Conservation (phyloP, 2,329 filamentous ascomycete species). For the Cordyceps cicadae region DNA sequence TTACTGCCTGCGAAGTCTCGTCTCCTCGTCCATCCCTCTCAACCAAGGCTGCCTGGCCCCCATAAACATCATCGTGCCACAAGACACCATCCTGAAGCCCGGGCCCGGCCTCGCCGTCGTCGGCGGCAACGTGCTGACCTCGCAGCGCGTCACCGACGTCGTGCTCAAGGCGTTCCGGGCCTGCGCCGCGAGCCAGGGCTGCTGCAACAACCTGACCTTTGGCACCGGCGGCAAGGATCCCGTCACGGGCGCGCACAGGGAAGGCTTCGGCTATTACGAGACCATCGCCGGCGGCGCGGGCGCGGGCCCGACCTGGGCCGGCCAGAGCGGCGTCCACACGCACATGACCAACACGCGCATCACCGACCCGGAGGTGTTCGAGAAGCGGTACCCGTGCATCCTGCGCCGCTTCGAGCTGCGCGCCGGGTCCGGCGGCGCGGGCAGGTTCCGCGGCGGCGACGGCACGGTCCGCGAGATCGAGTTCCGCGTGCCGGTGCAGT, state of each 20-base stretch:
- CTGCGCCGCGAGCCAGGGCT: slow-evolving; percentile 70
- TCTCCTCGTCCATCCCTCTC: slow-evolving; percentile 72
- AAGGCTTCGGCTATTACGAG: slow-evolving; percentile 79
- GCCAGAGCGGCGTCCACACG: slow-evolving; percentile 67
- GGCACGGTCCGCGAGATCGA: slow-evolving; percentile 74
- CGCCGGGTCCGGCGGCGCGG: slow-evolving; percentile 52
- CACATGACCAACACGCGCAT: slow-evolving; percentile 86
- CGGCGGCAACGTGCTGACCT: slow-evolving; percentile 73
- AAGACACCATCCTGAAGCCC: slow-evolving; percentile 64
- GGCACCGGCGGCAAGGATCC: slow-evolving; percentile 65
- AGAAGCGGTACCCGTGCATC: slow-evolving; percentile 61
- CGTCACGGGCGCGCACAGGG: slow-evolving; percentile 35
- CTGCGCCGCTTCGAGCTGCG: slow-evolving; percentile 62
- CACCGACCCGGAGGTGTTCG: slow-evolving; percentile 72
- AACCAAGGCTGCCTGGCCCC: slow-evolving; percentile 80
- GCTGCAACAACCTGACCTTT: slow-evolving; percentile 80
- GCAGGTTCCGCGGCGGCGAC: slow-evolving; percentile 63
- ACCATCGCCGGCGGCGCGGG: slow-evolving; percentile 73
- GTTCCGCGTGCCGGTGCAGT: slow-evolving; percentile 68
- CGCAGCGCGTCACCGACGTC: slow-evolving; percentile 74
- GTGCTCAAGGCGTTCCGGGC: slow-evolving; percentile 73
- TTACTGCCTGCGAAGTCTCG: slow-evolving; percentile 74
- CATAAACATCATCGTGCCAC: slow-evolving; percentile 65
- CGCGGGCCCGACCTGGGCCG: slow-evolving; percentile 64
- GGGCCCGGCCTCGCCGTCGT: slow-evolving; percentile 72